Conservation (phyloP, 139 green algal species). For the Diplosphaera chodatii region DNA sequence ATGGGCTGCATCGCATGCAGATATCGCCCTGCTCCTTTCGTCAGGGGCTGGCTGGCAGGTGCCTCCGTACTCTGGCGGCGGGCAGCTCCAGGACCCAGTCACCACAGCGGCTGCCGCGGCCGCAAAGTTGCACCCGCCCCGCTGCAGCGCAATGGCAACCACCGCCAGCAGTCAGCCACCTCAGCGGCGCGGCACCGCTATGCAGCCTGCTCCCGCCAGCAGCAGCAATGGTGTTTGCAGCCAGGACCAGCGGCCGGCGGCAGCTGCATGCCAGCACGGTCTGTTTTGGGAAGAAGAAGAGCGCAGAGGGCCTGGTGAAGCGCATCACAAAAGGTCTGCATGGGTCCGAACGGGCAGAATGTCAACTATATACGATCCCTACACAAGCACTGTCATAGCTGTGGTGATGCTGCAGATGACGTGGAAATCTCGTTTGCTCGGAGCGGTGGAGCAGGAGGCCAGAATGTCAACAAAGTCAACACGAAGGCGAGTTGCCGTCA, state of each 20-base stretch:
- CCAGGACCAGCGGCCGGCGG: no score
- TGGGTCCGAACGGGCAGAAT: no score
- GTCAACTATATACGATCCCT: no score
- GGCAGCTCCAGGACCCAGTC: no score
- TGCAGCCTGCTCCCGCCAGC: no score
- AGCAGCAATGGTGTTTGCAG: no score
- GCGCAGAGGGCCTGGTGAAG: background rate
- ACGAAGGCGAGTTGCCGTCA: conserved; percentile 67
- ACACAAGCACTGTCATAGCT: no score
- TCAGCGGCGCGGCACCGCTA: no score
- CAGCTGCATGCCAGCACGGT: background rate
- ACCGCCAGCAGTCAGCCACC: no score
- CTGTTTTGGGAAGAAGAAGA: background rate
- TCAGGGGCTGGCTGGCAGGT: background rate
- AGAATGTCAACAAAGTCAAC: conserved; percentile 96
- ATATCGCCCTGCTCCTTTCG: background rate
- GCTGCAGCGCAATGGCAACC: background rate
- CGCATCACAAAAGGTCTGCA: background rate
- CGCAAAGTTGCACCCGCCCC: no score
- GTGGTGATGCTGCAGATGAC: conserved; percentile 84
- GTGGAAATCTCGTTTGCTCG: conserved; percentile 82
- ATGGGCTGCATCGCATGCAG: background rate
- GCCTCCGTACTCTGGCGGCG: background rate
- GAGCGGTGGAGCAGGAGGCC: conserved; percentile 81
- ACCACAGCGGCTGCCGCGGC: no score